These are phyloP conservation scores for Pyrenophora teres DNA, from an alignment of 2,329 filamentous ascomycete genomes.

Conservation along the genomic window DNA sequence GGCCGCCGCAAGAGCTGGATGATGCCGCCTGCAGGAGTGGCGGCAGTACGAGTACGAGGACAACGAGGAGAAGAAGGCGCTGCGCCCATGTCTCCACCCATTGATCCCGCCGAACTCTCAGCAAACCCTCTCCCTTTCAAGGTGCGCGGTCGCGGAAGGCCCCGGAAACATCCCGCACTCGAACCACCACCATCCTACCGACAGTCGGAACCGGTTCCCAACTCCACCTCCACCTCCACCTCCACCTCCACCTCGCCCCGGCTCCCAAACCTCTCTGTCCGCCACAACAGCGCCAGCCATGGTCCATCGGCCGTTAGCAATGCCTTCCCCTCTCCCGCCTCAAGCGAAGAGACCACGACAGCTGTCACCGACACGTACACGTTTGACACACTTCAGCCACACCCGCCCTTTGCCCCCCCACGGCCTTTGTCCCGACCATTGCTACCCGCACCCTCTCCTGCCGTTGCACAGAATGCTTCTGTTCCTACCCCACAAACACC, in stretches of 20 bases:
- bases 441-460: background rate
- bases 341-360: constrained; percentile 58
- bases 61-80: background rate
- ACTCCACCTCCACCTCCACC: too few species aligned
- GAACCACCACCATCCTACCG: background rate
- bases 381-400: background rate
- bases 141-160: constrained; percentile 15
- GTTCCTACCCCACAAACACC: background rate
- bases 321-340: constrained; percentile 65
- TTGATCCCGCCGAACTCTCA: background rate
- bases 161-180: constrained; percentile 8
- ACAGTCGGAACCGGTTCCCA: constrained; percentile 28
- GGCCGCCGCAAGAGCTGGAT: constrained; percentile 43
- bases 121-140: constrained; percentile 4
- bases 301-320: constrained; percentile 27
- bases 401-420: constrained; percentile 3
- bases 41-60: too few species aligned
- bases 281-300: constrained; percentile 1
- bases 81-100: background rate
- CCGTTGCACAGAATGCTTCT: background rate
- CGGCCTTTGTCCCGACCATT: background rate
- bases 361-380: too few species aligned
- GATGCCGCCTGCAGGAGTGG: constrained; percentile 8
- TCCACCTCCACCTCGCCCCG: constrained; percentile 45
- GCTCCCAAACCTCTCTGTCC: constrained; percentile 35